Evolutionary conservation across 768 basidiomycete species (phyloP).

Genomic region (Gymnopilus dilepis): DNA sequence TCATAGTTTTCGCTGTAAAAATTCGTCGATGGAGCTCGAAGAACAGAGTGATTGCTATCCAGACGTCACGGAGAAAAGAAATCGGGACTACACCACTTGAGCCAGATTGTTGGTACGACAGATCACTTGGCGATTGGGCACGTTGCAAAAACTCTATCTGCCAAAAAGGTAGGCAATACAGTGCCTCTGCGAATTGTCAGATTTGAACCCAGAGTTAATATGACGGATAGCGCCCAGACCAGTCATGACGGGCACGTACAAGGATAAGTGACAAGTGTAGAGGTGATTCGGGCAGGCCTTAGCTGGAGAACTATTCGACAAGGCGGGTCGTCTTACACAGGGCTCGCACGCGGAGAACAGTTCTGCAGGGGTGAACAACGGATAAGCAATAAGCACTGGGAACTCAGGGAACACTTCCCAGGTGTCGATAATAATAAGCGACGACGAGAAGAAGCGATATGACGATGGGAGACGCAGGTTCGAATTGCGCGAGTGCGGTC

Average conservation of each 20-base stretch:
- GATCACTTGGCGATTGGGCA: constrained; percentile 23
- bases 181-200: background rate
- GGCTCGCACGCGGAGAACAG: background rate
- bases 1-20: background rate
- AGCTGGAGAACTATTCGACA: too few species aligned
- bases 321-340: too few species aligned
- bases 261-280: too few species aligned
- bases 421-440: constrained; percentile 7
- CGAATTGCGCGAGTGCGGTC: constrained; percentile 1
- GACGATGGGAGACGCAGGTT: background rate
- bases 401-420: background rate
- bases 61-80: constrained; percentile 25
- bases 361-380: constrained; percentile 5
- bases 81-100: constrained; percentile 16
- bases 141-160: constrained; percentile 28
- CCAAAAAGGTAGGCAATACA: constrained; percentile 13
- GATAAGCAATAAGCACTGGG: constrained; percentile 2
- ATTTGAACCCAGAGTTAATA: constrained; percentile 10
- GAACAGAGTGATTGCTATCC: constrained; percentile 7
- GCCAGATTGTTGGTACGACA: constrained; percentile 22
- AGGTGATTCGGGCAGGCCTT: too few species aligned
- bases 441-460: background rate
- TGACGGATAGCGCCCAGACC: constrained; percentile 22
- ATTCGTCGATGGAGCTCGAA: background rate
- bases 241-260: background rate